These are phyloP conservation scores for Xylaria longipes DNA, from an alignment of 495 filamentous ascomycete genomes.

Conservation along the genomic window DNA sequence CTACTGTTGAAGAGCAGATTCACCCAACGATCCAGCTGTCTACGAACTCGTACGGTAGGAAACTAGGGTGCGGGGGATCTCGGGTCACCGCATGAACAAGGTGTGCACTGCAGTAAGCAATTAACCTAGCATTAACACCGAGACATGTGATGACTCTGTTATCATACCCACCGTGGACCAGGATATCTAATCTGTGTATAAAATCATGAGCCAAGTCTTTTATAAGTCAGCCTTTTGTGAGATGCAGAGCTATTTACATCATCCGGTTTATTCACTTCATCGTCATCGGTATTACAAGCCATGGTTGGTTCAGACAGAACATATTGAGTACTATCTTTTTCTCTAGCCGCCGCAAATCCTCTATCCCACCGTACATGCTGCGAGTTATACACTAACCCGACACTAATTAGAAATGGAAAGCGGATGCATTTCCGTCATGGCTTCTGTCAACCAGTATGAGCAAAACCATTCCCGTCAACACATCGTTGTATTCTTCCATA, in stretches of 20 bases:
- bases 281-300: neutral
- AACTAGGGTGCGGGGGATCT: neutral
- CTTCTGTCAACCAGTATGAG: neutral
- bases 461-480: neutral
- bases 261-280: neutral
- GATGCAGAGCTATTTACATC: neutral
- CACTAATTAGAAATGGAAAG: neutral
- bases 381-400: neutral
- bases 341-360: too few species aligned
- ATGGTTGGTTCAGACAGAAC: neutral
- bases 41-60: neutral
- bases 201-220: neutral
- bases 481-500: neutral
- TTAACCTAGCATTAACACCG: neutral
- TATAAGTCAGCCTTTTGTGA: neutral
- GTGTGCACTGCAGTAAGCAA: neutral
- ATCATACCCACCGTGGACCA: too few species aligned
- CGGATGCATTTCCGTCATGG: neutral
- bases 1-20: neutral
- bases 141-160: too few species aligned
- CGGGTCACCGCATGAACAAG: neutral
- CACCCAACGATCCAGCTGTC: neutral
- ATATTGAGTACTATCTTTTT: neutral
- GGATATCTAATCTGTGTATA: neutral
- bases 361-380: neutral